Conservation (phyloP, 2,329 filamentous ascomycete species). For the Macrophomina phaseolina region DNA sequence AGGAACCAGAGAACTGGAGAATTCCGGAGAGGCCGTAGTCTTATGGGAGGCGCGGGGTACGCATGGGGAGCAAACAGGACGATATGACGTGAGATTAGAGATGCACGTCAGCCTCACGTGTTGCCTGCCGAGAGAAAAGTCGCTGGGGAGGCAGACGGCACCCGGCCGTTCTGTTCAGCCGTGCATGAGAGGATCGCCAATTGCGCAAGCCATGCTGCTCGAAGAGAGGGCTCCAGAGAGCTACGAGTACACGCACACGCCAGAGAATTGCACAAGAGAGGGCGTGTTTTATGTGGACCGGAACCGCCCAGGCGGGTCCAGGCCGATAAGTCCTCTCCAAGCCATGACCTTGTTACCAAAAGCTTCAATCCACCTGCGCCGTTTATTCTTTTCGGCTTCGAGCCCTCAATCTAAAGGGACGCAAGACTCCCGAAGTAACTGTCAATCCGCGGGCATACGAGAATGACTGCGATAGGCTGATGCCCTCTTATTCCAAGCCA, state of each 20-base stretch:
- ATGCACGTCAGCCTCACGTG: neutral
- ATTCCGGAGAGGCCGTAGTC: neutral
- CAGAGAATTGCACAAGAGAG: neutral
- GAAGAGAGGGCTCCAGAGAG: too few species aligned
- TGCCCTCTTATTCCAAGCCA: too few species aligned
- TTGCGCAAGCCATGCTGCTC: too few species aligned
- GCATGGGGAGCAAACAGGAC: neutral
- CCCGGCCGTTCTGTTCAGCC: neutral
- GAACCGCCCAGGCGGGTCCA: neutral
- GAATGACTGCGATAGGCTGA: too few species aligned
- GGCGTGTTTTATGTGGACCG: neutral
- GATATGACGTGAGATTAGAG: slow-evolving; percentile 21
- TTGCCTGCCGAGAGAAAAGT: neutral
- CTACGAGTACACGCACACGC: too few species aligned
- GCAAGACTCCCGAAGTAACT: too few species aligned
- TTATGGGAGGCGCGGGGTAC: neutral
- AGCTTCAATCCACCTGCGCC: neutral
- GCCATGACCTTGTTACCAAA: neutral
- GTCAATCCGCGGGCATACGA: too few species aligned
- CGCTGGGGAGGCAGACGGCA: neutral
- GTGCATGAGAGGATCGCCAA: too few species aligned
- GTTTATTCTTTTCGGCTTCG: neutral
- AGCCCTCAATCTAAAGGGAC: too few species aligned
- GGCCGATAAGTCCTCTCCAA: neutral
- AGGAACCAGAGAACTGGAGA: too few species aligned